phyloP scores from a whole-genome alignment of 352 stramenopile species.

The Pythium folliculosum region DNA sequence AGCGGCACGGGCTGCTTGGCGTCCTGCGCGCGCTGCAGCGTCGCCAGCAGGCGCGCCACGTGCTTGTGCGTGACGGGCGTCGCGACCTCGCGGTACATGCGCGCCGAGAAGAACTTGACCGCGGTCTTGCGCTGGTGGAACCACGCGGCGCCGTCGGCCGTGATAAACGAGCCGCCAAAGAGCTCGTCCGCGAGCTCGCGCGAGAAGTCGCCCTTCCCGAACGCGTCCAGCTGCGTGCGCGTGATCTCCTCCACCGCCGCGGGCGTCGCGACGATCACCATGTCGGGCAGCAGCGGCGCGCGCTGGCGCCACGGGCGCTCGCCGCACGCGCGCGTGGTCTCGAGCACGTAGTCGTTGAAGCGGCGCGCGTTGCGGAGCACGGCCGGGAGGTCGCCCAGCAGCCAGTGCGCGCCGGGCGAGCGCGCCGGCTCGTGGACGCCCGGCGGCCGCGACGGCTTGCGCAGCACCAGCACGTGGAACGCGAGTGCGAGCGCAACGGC shows the following conservation, averaged over 20 bases:
- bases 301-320: conserved; percentile 13
- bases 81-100: conserved; percentile 2
- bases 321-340: conserved; percentile 10
- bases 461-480: too few species aligned
- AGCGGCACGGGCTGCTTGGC: conserved; percentile 8
- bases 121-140: too few species aligned
- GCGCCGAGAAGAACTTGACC: neutral
- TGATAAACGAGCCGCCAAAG: conserved; percentile 25
- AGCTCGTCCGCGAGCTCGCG: conserved; percentile 15
- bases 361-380: too few species aligned
- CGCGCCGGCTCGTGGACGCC: too few species aligned
- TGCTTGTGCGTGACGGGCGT: neutral
- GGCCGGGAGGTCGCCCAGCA: too few species aligned
- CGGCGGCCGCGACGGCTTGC: too few species aligned
- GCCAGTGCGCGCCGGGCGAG: too few species aligned
- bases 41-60: neutral
- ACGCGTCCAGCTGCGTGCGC: conserved; percentile 22
- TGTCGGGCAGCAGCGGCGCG: conserved; percentile 14
- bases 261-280: conserved; percentile 18
- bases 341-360: conserved; percentile 18
- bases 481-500: too few species aligned
- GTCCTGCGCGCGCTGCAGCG: neutral
- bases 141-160: conserved; percentile 14
- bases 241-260: conserved; percentile 22
- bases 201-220: conserved; percentile 15